phyloP scores from a whole-genome alignment of 768 basidiomycete genomes.

The Auriculariales sp. region DNA sequence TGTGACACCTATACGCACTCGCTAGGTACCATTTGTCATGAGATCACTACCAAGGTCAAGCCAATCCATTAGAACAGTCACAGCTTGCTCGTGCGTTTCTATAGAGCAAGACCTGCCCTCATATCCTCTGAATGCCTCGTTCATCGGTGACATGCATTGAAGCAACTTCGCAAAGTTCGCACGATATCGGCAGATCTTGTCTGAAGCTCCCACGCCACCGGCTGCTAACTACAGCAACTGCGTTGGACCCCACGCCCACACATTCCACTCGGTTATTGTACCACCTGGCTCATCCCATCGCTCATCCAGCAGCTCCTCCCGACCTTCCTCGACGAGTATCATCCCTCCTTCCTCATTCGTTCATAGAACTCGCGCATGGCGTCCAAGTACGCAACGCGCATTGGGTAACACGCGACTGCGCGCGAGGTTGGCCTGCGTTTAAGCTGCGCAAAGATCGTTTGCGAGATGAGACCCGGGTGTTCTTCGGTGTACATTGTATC shows the following conservation, averaged over 20 bases:
- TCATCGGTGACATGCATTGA: too few relatives aligned
- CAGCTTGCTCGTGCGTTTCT: too few relatives aligned
- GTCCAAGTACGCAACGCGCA: not conserved
- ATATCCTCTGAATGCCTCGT: too few relatives aligned
- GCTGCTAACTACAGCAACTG: too few relatives aligned
- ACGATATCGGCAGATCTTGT: too few relatives aligned
- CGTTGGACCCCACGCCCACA: not conserved
- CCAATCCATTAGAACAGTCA: too few relatives aligned
- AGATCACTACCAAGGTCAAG: too few relatives aligned
- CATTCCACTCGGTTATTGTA: slow-evolving; percentile 1
- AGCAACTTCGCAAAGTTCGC: too few relatives aligned
- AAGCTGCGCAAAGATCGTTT: not conserved
- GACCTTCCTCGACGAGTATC: not conserved
- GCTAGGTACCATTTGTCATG: too few relatives aligned
- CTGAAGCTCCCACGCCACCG: too few relatives aligned
- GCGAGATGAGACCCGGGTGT: not conserved
- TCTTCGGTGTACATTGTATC: not conserved
- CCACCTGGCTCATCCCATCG: not conserved
- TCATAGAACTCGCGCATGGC: not conserved
- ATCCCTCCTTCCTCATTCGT: not conserved
- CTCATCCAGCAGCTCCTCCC: not conserved
- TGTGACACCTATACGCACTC: too few relatives aligned
- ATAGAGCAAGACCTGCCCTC: too few relatives aligned
- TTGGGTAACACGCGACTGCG: not conserved
- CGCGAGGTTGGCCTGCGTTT: not conserved